phyloP scores from a whole-genome alignment of 1,284 basidiomycete genomes.

The Laetiporus sulphureus region DNA sequence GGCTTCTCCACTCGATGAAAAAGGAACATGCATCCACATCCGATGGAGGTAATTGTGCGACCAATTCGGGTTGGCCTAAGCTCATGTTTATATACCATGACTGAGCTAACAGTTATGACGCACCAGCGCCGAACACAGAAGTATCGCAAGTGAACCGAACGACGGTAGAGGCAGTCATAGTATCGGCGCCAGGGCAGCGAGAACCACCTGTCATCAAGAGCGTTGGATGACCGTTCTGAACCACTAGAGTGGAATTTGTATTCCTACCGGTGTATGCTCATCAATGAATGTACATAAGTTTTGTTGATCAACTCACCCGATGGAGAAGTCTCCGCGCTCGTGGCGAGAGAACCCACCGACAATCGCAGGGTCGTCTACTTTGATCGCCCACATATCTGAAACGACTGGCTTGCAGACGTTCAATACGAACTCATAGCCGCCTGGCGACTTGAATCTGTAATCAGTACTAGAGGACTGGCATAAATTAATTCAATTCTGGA shows the following conservation, averaged over 20 bases:
- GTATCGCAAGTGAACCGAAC: conserved; percentile 68
- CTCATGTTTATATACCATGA: neutral
- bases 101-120: conserved; percentile 5
- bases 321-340: conserved; percentile 60
- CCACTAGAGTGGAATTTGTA: conserved; percentile 51
- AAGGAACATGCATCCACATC: conserved; percentile 61
- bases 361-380: conserved; percentile 43
- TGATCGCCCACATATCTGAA: conserved; percentile 51
- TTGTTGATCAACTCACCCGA: conserved; percentile 67
- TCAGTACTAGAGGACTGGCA: conserved; percentile 44
- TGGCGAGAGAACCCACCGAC: conserved; percentile 58
- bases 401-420: conserved; percentile 58
- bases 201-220: conserved; percentile 56
- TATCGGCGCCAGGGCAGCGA: conserved; percentile 41
- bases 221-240: conserved; percentile 39
- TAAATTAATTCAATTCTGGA: conserved; percentile 12
- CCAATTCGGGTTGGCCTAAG: conserved; percentile 45
- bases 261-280: conserved; percentile 35
- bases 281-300: too few species aligned
- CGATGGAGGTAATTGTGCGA: conserved; percentile 56
- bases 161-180: conserved; percentile 48
- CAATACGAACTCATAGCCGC: conserved; percentile 42
- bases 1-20: conserved; percentile 68
- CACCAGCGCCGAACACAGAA: conserved; percentile 42
- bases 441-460: conserved; percentile 44